Base-by-base conservation (phyloP, 805 yeast genomes). In the Wickerhamiella shivajii region DNA sequence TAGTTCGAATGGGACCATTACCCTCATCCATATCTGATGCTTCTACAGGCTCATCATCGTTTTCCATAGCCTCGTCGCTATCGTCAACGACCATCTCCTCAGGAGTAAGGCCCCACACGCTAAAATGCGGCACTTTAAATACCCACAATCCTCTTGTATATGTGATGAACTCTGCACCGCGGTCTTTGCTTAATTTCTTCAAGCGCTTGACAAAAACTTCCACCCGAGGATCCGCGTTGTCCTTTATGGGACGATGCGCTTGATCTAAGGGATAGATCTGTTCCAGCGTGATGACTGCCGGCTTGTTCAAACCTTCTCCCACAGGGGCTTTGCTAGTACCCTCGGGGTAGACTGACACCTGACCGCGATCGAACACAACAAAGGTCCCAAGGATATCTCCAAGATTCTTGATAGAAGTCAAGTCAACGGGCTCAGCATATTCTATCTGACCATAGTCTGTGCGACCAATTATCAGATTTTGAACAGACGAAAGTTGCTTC, bases 111-210 rank as follows among this genome's bases (percentile, higher is more conserved):
- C 97, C 97, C 95, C 96, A 90, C 5, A 79, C 70, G 59, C 94
- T 83, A 49, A 90, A 90, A 59, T 90, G 98, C 44, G 77, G 73
- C 6, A 85, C 95, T 44, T 64, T 69, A 55, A 81, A 84, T 1
- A 76, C 72, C 83, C 85, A 84, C 4, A 68, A 55, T 22, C 81
- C 80, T 4, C 71, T 68, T 18, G 74, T 63, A 3, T 84, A 84
- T 4, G 84, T 75, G 10, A 85, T 61, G 50, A 78, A 83, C 40
- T 74, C 74, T 74, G 77, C 81, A 5, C 85, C 93, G 21, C 61
- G 64, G 43, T 64, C 56, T 30, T 59, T 62, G 40, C 69, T 68
- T 31, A 77, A 58, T 33, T 59, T 60, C 30, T 61, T 63, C 17
- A 56, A 44, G 24, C 44, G 36, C 16, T 18, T 74, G 63, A 46